Evolutionary conservation across 768 basidiomycete species (phyloP).

Genomic region (Tylopilus sp.): DNA sequence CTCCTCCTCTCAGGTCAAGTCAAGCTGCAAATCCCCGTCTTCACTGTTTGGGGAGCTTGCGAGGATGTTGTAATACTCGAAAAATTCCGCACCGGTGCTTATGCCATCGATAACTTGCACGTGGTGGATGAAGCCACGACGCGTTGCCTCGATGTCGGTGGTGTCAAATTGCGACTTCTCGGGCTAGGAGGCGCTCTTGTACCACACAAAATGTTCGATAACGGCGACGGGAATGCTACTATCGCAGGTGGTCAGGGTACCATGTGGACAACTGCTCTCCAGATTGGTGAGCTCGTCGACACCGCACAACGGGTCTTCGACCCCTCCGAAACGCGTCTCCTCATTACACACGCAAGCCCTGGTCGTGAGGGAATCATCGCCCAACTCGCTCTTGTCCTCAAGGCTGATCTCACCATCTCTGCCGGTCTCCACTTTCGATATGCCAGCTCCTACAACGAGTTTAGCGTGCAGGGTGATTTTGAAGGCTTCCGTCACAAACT

Average conservation of each 20-base stretch:
- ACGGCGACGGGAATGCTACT: conserved; percentile 91
- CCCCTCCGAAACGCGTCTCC: conserved; percentile 86
- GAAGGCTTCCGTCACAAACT: conserved; percentile 87
- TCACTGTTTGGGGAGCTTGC: conserved; percentile 95
- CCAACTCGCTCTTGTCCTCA: conserved; percentile 85
- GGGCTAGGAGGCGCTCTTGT: conserved; percentile 95
- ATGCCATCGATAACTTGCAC: conserved; percentile 85
- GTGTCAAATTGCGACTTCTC: conserved; percentile 90
- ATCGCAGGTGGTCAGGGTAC: conserved; percentile 98
- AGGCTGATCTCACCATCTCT: conserved; percentile 91
- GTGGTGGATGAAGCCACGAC: conserved; percentile 96
- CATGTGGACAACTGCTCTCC: conserved; percentile 97
- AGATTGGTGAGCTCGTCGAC: conserved; percentile 97
- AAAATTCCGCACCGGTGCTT: conserved; percentile 82
- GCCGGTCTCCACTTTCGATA: conserved; percentile 98
- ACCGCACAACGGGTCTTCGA: conserved; percentile 95
- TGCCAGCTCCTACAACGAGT: conserved; percentile 94
- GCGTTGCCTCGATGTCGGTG: conserved; percentile 85
- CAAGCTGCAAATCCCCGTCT: conserved; percentile 90
- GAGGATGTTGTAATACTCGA: conserved; percentile 93
- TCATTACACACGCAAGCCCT: conserved; percentile 89
- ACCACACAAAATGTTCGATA: conserved; percentile 92
- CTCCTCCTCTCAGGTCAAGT: conserved; percentile 86
- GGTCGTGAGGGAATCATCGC: conserved; percentile 91
- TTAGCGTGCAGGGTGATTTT: conserved; percentile 86